Conservation (phyloP, 805 yeast species). For the Pichia phayaonensis region DNA sequence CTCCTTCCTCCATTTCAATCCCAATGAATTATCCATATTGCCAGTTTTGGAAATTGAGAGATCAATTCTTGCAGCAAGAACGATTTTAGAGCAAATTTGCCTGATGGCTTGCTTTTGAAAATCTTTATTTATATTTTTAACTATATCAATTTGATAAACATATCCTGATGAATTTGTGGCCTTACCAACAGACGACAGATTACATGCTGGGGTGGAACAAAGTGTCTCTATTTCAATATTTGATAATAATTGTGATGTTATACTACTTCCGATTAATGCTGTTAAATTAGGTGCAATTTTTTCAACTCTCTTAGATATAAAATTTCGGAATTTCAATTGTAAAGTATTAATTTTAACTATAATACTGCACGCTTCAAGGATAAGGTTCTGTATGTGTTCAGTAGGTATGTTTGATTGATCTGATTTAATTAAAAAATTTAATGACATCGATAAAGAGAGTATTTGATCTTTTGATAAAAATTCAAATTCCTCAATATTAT, state of each 20-base stretch:
- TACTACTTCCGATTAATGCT: slow-evolving; percentile 60
- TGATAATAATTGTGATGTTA: slow-evolving; percentile 67
- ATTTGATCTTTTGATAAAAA: slow-evolving; percentile 57
- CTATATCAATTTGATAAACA: slow-evolving; percentile 50
- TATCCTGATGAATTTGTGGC: slow-evolving; percentile 45
- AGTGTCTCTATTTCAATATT: slow-evolving; percentile 64
- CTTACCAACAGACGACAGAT: slow-evolving; percentile 70
- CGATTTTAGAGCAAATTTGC: slow-evolving; percentile 69
- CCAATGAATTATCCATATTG: slow-evolving; percentile 31
- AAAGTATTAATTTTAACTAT: slow-evolving; percentile 39
- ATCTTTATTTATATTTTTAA: slow-evolving; percentile 52
- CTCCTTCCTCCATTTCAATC: slow-evolving; percentile 52
- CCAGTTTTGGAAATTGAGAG: slow-evolving; percentile 30
- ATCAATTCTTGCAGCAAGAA: slow-evolving; percentile 81
- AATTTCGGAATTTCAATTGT: slow-evolving; percentile 38
- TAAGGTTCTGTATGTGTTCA: neutral
- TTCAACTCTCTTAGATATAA: slow-evolving; percentile 49
- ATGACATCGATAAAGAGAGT: slow-evolving; percentile 68
- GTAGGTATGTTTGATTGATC: neutral
- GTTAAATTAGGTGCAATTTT: slow-evolving; percentile 74
- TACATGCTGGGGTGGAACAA: slow-evolving; percentile 72
- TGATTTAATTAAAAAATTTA: slow-evolving; percentile 30
- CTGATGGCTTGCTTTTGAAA: slow-evolving; percentile 64
- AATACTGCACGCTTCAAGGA: slow-evolving; percentile 36
- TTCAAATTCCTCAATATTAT: slow-evolving; percentile 25